Percentiles rank a stretch among this genome's conserved stretches.
Evolutionary conservation across 2,329 filamentous ascomycete species (phyloP).

Genomic region (Hymenoscyphus infarciens): DNA sequence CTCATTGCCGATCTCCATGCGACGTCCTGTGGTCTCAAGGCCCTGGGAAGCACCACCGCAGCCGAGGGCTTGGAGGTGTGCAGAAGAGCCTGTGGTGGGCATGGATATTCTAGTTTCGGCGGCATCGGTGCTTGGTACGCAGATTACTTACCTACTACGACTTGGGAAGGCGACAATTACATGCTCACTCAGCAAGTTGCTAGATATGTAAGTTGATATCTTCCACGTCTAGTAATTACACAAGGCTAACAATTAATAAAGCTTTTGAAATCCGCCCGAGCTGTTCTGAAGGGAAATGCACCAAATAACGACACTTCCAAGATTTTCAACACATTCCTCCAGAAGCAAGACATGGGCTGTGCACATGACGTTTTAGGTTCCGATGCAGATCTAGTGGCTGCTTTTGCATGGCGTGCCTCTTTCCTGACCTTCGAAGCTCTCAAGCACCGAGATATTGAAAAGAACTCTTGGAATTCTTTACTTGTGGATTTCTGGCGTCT

Average conservation of each 20-base stretch:
- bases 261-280: constrained; percentile 70
- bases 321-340: constrained; percentile 62
- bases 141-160: constrained; percentile 66
- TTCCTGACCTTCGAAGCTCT: constrained; percentile 73
- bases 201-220: constrained; percentile 52
- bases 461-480: constrained; percentile 73
- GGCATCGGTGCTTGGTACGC: constrained; percentile 75
- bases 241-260: constrained; percentile 23
- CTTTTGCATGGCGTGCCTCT: constrained; percentile 72
- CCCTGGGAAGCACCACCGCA: constrained; percentile 66
- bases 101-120: constrained; percentile 71
- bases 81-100: constrained; percentile 71
- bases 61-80: constrained; percentile 73
- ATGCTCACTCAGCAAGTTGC: constrained; percentile 80
- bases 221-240: constrained; percentile 7
- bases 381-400: constrained; percentile 67
- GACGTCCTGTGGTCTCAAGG: constrained; percentile 73
- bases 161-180: constrained; percentile 68
- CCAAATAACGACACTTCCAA: constrained; percentile 65
- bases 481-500: constrained; percentile 77
- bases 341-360: constrained; percentile 64
- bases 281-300: constrained; percentile 61
- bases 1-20: constrained; percentile 71
- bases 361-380: constrained; percentile 71
- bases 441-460: constrained; percentile 70